These are phyloP conservation scores for Phialophora tarda DNA, from an alignment of 2,329 filamentous ascomycete species.

Conservation along the genomic window DNA sequence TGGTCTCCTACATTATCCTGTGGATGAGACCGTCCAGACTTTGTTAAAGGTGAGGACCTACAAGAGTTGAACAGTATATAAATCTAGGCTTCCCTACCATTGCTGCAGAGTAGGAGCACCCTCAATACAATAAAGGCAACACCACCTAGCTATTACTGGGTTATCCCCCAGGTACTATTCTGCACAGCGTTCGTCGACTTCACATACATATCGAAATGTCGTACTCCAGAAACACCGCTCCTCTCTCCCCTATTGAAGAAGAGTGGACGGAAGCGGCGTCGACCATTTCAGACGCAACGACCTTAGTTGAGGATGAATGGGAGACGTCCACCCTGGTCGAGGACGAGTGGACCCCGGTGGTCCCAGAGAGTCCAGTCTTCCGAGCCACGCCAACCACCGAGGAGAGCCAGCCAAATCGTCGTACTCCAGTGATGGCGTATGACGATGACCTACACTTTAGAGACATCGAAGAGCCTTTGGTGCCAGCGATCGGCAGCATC, in stretches of 20 bases:
- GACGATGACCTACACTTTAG: neutral
- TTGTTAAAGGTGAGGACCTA: neutral
- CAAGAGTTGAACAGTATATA: neutral
- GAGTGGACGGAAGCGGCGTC: neutral
- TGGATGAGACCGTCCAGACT: neutral
- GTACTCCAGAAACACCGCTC: neutral
- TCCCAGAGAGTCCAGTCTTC: neutral
- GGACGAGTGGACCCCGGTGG: neutral
- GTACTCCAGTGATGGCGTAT: neutral
- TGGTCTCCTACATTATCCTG: neutral
- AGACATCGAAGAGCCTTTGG: neutral
- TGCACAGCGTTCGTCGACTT: neutral
- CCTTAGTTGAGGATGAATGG: neutral
- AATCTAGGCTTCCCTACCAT: neutral
- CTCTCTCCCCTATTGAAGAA: neutral
- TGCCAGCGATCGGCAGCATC: conserved; percentile 7
- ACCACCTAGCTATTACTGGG: neutral
- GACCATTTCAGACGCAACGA: neutral
- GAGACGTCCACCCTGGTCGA: neutral
- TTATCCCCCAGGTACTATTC: neutral
- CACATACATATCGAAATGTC: neutral
- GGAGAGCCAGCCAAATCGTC: neutral
- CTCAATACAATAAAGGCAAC: neutral
- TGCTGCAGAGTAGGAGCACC: neutral
- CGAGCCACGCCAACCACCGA: neutral